Evolutionary conservation across 192 early-diverging fungal species (phyloP).

Genomic region (Coemansia sp.): DNA sequence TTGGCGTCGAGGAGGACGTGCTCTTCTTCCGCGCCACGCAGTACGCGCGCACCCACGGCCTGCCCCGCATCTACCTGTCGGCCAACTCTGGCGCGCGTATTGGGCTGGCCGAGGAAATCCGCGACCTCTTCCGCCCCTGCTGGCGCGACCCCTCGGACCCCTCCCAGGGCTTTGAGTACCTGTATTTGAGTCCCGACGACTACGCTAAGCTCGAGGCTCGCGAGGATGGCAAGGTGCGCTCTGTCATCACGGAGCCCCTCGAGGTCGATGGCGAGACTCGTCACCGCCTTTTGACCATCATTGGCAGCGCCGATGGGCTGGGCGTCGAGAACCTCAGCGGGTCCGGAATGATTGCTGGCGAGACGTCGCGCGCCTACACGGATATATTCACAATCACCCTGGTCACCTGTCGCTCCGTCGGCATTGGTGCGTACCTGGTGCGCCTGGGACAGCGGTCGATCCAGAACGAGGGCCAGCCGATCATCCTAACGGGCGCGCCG

Average conservation of each 20-base stretch:
- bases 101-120: conserved; percentile 94
- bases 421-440: conserved; percentile 98
- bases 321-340: conserved; percentile 98
- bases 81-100: conserved; percentile 99
- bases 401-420: conserved; percentile 97
- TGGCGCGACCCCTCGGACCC: conserved; percentile 87
- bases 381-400: conserved; percentile 98
- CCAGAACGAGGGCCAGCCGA: conserved; percentile 98
- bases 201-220: conserved; percentile 65
- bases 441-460: conserved; percentile 96
- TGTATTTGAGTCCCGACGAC: conserved; percentile 83
- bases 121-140: conserved; percentile 80
- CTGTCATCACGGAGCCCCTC: conserved; percentile 74
- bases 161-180: conserved; percentile 87
- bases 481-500: conserved; percentile 96
- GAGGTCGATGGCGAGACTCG: conserved; percentile 73
- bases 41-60: conserved; percentile 80
- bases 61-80: conserved; percentile 94
- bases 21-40: conserved; percentile 94
- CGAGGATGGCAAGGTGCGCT: conserved; percentile 63
- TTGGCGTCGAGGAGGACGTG: conserved; percentile 92
- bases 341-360: conserved; percentile 97
- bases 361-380: conserved; percentile 92
- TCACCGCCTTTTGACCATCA: conserved; percentile 84
- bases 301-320: conserved; percentile 85